These are phyloP conservation scores for Gyrodon lividus DNA, from an alignment of 768 basidiomycete species.

Conservation along the genomic window DNA sequence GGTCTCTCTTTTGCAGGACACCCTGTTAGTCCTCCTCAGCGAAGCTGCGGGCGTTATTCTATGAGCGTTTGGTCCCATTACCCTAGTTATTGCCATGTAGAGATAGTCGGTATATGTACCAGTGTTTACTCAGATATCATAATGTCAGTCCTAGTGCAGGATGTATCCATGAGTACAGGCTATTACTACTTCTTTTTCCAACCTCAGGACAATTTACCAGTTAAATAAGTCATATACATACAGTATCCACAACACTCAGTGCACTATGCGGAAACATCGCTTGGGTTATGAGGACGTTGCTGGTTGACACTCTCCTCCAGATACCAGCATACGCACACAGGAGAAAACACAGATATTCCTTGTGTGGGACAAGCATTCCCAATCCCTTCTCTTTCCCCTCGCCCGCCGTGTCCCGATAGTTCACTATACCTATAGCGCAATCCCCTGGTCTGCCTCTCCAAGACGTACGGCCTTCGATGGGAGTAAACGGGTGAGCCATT, in stretches of 20 bases:
- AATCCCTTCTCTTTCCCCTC: background rate
- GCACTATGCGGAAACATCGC: background rate
- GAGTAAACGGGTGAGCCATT: too few relatives aligned
- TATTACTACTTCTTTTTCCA: too few relatives aligned
- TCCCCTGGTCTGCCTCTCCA: too few relatives aligned
- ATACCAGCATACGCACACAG: background rate
- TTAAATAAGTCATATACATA: too few relatives aligned
- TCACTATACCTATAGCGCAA: too few relatives aligned
- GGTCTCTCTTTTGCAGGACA: conserved; percentile 22
- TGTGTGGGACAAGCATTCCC: background rate
- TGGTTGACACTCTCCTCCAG: background rate
- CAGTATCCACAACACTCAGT: too few relatives aligned
- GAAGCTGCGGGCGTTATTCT: conserved; percentile 31
- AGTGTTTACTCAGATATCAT: too few relatives aligned
- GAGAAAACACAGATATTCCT: background rate
- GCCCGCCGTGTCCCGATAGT: too few relatives aligned
- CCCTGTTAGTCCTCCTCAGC: conserved; percentile 27
- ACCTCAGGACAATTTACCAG: too few relatives aligned
- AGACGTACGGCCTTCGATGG: too few relatives aligned
- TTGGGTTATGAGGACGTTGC: background rate
- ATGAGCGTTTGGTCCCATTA: conserved; percentile 4
- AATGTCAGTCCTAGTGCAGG: too few relatives aligned
- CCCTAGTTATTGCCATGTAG: background rate
- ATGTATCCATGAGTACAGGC: too few relatives aligned
- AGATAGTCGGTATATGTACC: background rate